Conservation (phyloP, 257 asterid species). For the Fraxinus anomala region DNA sequence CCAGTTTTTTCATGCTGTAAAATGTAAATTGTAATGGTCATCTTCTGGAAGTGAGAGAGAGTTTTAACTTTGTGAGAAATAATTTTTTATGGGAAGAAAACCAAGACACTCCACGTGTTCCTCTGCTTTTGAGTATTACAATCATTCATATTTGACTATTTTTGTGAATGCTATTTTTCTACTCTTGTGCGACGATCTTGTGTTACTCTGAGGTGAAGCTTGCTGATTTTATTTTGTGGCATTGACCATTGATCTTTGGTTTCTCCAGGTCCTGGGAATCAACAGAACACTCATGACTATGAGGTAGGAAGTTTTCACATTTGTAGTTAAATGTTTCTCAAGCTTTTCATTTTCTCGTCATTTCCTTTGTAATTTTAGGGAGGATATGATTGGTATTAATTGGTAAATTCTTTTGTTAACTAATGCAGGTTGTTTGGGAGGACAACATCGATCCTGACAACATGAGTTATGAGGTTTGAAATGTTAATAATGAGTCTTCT, state of each 20-base stretch:
- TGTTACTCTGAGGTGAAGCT: not conserved
- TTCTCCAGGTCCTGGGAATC: slow-evolving; percentile 66
- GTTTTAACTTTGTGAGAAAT: not conserved
- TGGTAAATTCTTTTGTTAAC: slow-evolving; percentile 16
- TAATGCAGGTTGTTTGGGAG: slow-evolving; percentile 64
- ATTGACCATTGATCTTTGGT: slow-evolving; percentile 19
- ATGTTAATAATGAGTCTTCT: slow-evolving; percentile 13
- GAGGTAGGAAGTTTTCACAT: slow-evolving; percentile 50
- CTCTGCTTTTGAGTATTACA: not conserved
- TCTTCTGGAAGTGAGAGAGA: slow-evolving; percentile 6
- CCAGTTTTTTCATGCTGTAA: not conserved
- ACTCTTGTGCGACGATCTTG: not conserved
- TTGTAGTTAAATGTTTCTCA: not conserved
- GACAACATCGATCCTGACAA: slow-evolving; percentile 71
- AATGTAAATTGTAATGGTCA: not conserved
- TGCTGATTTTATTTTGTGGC: not conserved
- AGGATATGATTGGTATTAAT: not conserved
- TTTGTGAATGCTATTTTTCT: not conserved
- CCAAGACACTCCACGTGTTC: not conserved
- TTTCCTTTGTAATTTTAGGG: slow-evolving; percentile 16
- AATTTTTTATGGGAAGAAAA: not conserved
- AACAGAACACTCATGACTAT: slow-evolving; percentile 53
- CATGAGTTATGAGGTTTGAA: slow-evolving; percentile 77
- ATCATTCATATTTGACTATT: not conserved
- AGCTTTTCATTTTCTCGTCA: slow-evolving; percentile 24